Evolutionary conservation across 306 rosid species (phyloP).

Genomic region (Quercus glauca): DNA sequence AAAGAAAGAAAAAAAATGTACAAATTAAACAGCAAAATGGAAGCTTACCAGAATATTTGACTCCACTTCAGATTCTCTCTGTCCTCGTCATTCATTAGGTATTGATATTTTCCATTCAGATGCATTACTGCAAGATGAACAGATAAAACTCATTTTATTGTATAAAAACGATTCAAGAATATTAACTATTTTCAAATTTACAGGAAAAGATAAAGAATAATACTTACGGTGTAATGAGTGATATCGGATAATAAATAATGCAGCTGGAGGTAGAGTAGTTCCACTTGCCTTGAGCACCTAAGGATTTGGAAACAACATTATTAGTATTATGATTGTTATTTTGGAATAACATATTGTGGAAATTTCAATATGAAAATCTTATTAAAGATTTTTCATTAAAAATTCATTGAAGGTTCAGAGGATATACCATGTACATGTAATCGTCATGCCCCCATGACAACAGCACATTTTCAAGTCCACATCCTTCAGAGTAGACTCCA

Average conservation of each 20-base stretch:
- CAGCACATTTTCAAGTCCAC: slow-evolving; percentile 38
- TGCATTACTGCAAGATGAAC: neutral
- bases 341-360: too few relatives aligned
- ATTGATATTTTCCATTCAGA: neutral
- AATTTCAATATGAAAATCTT: neutral
- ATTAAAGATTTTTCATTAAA: neutral
- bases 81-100: neutral
- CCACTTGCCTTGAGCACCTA: slow-evolving; percentile 42
- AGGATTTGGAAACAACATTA: neutral
- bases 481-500: slow-evolving; percentile 35
- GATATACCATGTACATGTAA: slow-evolving; percentile 44
- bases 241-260: slow-evolving; percentile 37
- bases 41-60: slow-evolving; percentile 1
- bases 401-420: neutral
- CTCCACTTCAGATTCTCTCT: neutral
- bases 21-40: neutral
- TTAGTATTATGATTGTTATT: too few relatives aligned
- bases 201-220: neutral
- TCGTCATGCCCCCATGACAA: slow-evolving; percentile 61
- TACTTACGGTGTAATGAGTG: slow-evolving; percentile 43
- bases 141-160: neutral
- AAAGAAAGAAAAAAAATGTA: neutral
- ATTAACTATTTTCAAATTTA: too few relatives aligned
- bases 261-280: slow-evolving; percentile 41
- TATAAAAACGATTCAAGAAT: too few relatives aligned